These are phyloP conservation scores for Jamesozyma lodderae DNA, from an alignment of 805 yeast genomes.

Conservation along the genomic window DNA sequence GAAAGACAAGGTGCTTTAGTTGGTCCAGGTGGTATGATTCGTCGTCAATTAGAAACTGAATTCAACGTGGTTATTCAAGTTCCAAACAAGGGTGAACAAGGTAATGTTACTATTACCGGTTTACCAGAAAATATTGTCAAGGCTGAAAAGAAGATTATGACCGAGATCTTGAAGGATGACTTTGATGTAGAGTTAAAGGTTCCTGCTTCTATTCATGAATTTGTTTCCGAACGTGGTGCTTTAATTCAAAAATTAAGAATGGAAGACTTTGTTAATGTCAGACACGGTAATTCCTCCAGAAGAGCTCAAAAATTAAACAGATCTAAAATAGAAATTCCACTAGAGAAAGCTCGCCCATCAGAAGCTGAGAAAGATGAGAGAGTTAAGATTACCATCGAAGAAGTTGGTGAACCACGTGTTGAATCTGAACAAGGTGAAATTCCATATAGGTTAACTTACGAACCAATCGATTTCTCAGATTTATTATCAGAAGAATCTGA, in stretches of 20 bases:
- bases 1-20: conserved; percentile 67
- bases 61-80: conserved; percentile 54
- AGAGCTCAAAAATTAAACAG: conserved; percentile 44
- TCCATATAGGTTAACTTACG: conserved; percentile 56
- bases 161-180: conserved; percentile 51
- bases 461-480: conserved; percentile 26
- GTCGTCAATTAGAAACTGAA: conserved; percentile 63
- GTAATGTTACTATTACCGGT: conserved; percentile 51
- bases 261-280: conserved; percentile 48
- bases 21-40: conserved; percentile 73
- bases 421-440: conserved; percentile 31
- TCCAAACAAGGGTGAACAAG: conserved; percentile 51
- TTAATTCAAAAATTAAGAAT: conserved; percentile 45
- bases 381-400: conserved; percentile 41
- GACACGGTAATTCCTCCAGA: conserved; percentile 43
- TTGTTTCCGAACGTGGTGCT: conserved; percentile 60
- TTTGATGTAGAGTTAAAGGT: conserved; percentile 44
- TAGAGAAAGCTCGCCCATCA: conserved; percentile 38
- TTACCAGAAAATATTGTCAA: conserved; percentile 53
- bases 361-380: conserved; percentile 26
- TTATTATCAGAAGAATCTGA: conserved; percentile 33
- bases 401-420: conserved; percentile 22
- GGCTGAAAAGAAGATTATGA: conserved; percentile 50
- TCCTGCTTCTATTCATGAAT: conserved; percentile 49
- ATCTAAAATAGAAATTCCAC: conserved; percentile 37